These are phyloP conservation scores for Leucogyrophana mollusca DNA, from an alignment of 768 basidiomycete species.

Conservation along the genomic window DNA sequence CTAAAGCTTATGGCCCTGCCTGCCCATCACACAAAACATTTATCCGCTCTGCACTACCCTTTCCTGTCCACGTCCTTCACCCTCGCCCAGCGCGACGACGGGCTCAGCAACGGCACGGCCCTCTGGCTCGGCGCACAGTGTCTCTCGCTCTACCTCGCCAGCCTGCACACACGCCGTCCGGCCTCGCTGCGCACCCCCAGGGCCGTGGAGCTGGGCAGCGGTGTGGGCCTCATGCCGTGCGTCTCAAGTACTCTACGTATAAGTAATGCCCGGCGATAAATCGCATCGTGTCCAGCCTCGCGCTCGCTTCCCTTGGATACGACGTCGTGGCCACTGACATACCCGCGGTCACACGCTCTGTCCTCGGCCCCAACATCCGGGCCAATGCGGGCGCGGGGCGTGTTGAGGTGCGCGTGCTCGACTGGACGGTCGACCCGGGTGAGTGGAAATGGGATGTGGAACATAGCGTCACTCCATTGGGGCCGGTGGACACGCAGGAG, in stretches of 20 bases:
- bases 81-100: conserved; percentile 59
- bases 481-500: conserved; percentile 9
- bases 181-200: conserved; percentile 24
- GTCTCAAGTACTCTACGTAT: too few species aligned
- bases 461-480: conserved; percentile 35
- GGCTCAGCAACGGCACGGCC: conserved; percentile 72
- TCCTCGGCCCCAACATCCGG: conserved; percentile 62
- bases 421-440: conserved; percentile 62
- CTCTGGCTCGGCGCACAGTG: conserved; percentile 85
- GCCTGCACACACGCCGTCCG: neutral
- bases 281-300: too few species aligned
- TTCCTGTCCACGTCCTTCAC: conserved; percentile 38
- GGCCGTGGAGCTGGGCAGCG: conserved; percentile 79
- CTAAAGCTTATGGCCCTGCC: conserved; percentile 31
- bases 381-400: conserved; percentile 45
- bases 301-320: conserved; percentile 67
- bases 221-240: conserved; percentile 77
- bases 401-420: conserved; percentile 63
- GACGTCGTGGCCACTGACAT: conserved; percentile 79
- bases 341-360: conserved; percentile 55
- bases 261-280: too few species aligned
- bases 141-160: conserved; percentile 59
- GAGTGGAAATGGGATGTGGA: conserved; percentile 56
- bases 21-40: conserved; percentile 66
- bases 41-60: conserved; percentile 46